phyloP scores from a whole-genome alignment of 768 basidiomycete species.

The Galerina sulciceps region DNA sequence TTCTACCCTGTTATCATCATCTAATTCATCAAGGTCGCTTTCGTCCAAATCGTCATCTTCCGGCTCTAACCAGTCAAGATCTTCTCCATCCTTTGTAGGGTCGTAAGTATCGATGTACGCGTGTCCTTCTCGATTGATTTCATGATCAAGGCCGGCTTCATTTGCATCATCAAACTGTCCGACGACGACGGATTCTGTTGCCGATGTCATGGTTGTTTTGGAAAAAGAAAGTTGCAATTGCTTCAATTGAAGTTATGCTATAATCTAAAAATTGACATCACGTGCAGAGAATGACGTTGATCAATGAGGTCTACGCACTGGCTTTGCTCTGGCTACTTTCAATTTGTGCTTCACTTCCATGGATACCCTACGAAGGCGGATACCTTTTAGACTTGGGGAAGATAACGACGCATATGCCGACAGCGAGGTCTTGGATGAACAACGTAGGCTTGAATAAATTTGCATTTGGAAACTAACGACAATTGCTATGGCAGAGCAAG shows the following conservation, averaged over 20 bases:
- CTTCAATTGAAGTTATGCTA: not conserved
- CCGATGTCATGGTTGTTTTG: slow-evolving; percentile 30
- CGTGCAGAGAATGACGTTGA: not conserved
- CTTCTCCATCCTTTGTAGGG: slow-evolving; percentile 15
- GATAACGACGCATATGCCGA: slow-evolving; percentile 29
- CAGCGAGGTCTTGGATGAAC: slow-evolving; percentile 50
- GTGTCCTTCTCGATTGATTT: slow-evolving; percentile 29
- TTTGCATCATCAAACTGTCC: slow-evolving; percentile 71
- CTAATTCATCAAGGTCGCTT: slow-evolving; percentile 49
- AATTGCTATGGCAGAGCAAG: slow-evolving; percentile 52
- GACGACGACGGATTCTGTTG: slow-evolving; percentile 35
- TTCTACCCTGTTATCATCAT: slow-evolving; percentile 67
- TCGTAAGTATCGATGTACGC: slow-evolving; percentile 49
- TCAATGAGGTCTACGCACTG: no score
- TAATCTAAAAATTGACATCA: not conserved
- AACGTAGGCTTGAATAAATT: slow-evolving; percentile 38
- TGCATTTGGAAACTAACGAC: not conserved
- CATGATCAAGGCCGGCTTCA: slow-evolving; percentile 27
- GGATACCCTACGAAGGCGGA: slow-evolving; percentile 47
- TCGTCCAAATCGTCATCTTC: slow-evolving; percentile 43
- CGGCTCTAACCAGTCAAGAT: slow-evolving; percentile 18
- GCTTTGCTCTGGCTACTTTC: no score
- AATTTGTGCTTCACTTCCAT: slow-evolving; percentile 23
- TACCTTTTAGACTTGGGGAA: slow-evolving; percentile 44
- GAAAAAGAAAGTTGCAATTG: not conserved